These are phyloP conservation scores for Tuber magnatum DNA, from an alignment of 495 filamentous ascomycete genomes.

Conservation along the genomic window DNA sequence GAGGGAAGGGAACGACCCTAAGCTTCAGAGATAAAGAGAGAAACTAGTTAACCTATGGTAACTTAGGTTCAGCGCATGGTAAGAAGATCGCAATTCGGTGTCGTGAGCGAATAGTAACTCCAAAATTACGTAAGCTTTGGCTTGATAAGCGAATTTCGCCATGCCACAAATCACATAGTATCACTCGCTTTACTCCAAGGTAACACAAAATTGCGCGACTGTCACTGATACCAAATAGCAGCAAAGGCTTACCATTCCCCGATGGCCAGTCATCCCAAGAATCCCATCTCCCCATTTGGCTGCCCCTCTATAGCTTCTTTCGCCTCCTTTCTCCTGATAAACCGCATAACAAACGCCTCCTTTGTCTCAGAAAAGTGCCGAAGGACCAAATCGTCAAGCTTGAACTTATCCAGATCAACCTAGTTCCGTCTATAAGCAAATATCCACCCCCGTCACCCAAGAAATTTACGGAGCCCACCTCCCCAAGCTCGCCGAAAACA, in stretches of 20 bases:
- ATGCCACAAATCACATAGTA: neutral
- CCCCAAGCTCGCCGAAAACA: conserved; percentile 5
- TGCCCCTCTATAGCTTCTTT: neutral
- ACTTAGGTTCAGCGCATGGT: neutral
- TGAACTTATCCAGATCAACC: neutral
- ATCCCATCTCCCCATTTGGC: neutral
- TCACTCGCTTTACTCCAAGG: neutral
- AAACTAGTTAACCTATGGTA: neutral
- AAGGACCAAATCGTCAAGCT: conserved; percentile 7
- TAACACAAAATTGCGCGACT: neutral
- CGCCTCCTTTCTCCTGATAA: neutral
- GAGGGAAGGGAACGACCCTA: neutral
- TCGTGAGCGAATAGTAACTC: neutral
- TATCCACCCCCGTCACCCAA: neutral
- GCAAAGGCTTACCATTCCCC: neutral
- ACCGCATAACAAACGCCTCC: conserved; percentile 9
- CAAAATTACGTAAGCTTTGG: neutral
- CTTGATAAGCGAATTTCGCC: neutral
- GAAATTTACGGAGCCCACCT: neutral
- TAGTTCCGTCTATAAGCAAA: neutral
- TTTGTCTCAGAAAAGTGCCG: neutral
- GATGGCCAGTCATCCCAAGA: neutral
- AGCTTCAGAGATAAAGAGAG: neutral
- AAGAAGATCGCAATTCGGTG: neutral
- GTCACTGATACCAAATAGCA: neutral